Conservation (phyloP, 2,329 filamentous ascomycete genomes). For the Dryadomyces quercivorus region DNA sequence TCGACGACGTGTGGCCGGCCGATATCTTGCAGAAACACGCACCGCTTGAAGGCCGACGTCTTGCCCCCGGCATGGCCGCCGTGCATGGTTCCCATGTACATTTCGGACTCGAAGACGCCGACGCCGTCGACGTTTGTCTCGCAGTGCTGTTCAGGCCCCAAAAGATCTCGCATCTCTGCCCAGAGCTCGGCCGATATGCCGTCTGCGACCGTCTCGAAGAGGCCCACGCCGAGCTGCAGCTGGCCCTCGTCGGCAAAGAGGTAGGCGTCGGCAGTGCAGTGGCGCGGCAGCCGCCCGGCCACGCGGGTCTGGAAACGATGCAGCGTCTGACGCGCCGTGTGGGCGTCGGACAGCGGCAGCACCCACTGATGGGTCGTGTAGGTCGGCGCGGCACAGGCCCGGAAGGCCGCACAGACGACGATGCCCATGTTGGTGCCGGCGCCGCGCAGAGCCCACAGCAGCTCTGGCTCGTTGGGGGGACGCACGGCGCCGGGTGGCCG, state of each 20-base stretch:
- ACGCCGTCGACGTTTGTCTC: constrained; percentile 28
- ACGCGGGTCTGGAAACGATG: constrained; percentile 25
- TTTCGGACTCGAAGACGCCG: constrained; percentile 43
- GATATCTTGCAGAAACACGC: constrained; percentile 44
- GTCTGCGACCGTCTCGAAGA: constrained; percentile 25
- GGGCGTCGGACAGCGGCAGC: constrained; percentile 18
- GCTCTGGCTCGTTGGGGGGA: constrained; percentile 17
- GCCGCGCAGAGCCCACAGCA: constrained; percentile 29
- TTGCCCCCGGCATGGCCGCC: constrained; percentile 44
- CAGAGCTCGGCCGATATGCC: no score
- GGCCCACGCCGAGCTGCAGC: constrained; percentile 39
- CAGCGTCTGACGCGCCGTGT: constrained; percentile 24
- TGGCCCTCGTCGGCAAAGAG: constrained; percentile 34
- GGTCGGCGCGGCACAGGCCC: constrained; percentile 19
- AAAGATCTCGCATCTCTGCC: background rate
- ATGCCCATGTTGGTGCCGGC: constrained; percentile 31
- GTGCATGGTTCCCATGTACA: constrained; percentile 49
- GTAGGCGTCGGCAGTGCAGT: constrained; percentile 41
- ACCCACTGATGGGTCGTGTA: constrained; percentile 30
- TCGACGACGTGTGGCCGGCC: constrained; percentile 19
- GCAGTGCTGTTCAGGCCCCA: background rate
- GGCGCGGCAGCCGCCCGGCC: constrained; percentile 25
- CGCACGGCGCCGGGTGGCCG: constrained; percentile 26
- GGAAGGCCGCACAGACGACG: constrained; percentile 23
- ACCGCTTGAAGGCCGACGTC: constrained; percentile 53